phyloP scores from a whole-genome alignment of 352 stramenopile genomes.

The Ophiocytium majus region DNA sequence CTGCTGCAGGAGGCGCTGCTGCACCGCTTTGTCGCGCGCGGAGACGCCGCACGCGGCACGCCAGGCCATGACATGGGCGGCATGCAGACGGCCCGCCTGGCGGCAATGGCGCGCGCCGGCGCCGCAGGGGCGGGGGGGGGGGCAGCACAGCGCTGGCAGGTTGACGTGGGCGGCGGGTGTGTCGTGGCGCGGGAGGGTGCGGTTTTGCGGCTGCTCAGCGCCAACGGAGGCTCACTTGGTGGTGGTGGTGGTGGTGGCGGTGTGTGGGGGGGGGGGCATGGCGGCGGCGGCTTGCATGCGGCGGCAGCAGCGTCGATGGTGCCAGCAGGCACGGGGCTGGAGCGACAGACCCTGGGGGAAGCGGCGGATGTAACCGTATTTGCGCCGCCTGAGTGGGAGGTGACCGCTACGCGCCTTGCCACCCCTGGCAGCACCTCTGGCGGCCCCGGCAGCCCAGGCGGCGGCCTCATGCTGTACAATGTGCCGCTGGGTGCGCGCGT shows the following conservation, averaged over 20 bases:
- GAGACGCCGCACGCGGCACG: constrained; percentile 18
- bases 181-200: constrained; percentile 13
- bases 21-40: constrained; percentile 45
- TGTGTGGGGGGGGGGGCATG: neutral
- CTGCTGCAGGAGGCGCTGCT: constrained; percentile 56
- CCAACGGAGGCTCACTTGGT: neutral
- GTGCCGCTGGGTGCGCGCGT: constrained; percentile 24
- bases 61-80: neutral
- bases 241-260: neutral
- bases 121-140: neutral
- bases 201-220: constrained; percentile 12
- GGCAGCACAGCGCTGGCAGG: constrained; percentile 16
- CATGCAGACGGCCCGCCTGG: neutral
- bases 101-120: constrained; percentile 11
- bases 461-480: constrained; percentile 48
- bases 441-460: no score
- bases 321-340: neutral
- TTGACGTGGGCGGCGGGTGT: constrained; percentile 20
- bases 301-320: neutral
- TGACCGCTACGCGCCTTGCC: neutral
- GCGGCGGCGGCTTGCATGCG: neutral
- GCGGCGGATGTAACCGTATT: neutral
- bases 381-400: constrained; percentile 11
- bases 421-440: neutral
- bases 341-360: no score